These are phyloP conservation scores for Monascus purpureus DNA, from an alignment of 495 filamentous ascomycete species.

Conservation along the genomic window DNA sequence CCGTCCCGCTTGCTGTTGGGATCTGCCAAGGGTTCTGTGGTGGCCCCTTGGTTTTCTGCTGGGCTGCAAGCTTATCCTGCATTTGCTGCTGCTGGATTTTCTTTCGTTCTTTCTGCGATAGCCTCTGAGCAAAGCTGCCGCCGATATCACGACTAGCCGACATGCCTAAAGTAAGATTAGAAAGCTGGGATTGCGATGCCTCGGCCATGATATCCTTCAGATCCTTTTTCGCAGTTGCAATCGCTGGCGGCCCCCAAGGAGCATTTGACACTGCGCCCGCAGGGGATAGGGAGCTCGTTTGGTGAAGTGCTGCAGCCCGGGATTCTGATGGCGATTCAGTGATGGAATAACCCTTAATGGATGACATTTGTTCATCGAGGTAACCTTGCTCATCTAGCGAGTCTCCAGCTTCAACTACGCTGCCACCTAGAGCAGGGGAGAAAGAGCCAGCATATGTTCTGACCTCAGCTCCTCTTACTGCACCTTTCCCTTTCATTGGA, in stretches of 20 bases:
- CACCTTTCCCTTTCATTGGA: constrained; percentile 17
- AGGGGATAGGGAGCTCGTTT: constrained; percentile 7
- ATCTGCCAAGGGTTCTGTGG: constrained; percentile 63
- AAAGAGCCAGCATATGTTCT: constrained; percentile 11
- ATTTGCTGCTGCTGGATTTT: constrained; percentile 57
- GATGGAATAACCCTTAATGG: constrained; percentile 8
- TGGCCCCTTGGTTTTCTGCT: constrained; percentile 33
- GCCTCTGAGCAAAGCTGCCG: constrained; percentile 31
- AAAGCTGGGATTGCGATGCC: constrained; percentile 45
- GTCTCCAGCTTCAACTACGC: constrained; percentile 11
- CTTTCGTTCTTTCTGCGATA: constrained; percentile 88
- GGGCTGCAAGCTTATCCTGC: constrained; percentile 35
- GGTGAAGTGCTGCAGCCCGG: constrained; percentile 10
- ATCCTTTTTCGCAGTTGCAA: constrained; percentile 51
- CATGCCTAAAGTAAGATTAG: constrained; percentile 61
- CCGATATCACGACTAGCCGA: constrained; percentile 28
- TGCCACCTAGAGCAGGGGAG: constrained; percentile 16
- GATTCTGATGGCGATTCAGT: constrained; percentile 19
- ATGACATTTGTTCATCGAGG: constrained; percentile 23
- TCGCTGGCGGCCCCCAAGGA: constrained; percentile 48
- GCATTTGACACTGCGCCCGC: constrained; percentile 6
- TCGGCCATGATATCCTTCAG: constrained; percentile 79
- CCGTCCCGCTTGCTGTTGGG: constrained; percentile 14
- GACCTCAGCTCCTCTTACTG: constrained; percentile 10
- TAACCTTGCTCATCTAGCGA: constrained; percentile 19